Percentiles rank a stretch among this genome's conserved stretches.
phyloP scores from a whole-genome alignment of 2,329 filamentous ascomycete genomes.

The Knufia petricola region DNA sequence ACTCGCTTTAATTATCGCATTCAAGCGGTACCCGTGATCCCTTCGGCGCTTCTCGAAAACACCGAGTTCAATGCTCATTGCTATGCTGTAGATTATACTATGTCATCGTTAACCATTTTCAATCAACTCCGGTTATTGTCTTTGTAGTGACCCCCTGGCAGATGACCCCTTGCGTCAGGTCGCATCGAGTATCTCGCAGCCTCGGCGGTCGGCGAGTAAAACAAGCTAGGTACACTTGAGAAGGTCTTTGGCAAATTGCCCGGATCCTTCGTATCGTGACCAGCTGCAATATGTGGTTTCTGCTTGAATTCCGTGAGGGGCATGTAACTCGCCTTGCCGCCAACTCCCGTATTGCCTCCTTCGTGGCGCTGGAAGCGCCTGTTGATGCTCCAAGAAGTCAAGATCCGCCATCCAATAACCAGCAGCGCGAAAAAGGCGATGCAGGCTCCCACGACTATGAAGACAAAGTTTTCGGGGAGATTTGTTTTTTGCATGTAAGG shows the following conservation, averaged over 20 bases:
- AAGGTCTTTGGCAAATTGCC: constrained; percentile 20
- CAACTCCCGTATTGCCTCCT: constrained; percentile 42
- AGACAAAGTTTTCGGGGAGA: constrained; percentile 85
- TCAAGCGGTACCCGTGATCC: no score
- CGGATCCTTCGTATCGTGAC: constrained; percentile 26
- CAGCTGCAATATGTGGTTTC: constrained; percentile 26
- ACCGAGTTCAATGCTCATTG: no score
- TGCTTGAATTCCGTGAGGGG: constrained; percentile 41
- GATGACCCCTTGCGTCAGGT: not conserved
- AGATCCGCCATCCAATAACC: constrained; percentile 77
- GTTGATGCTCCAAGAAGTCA: constrained; percentile 85
- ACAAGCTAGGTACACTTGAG: constrained; percentile 50
- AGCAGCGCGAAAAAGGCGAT: constrained; percentile 72
- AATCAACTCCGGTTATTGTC: no score
- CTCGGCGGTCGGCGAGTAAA: constrained; percentile 84
- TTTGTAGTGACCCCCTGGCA: no score
- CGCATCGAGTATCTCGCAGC: constrained; percentile 19
- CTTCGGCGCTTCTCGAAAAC: no score
- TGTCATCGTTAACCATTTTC: no score
- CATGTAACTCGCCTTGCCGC: constrained; percentile 54
- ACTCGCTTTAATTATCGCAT: no score
- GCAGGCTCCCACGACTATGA: constrained; percentile 85
- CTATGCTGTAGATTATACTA: no score
- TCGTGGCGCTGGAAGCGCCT: constrained; percentile 62
- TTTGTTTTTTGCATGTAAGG: constrained; percentile 85